A percentile compares a stretch with the other conserved stretches of the same genome.
These are phyloP conservation scores for Penicillium fuscoglaucum DNA, from an alignment of 2,329 filamentous ascomycete genomes.

Conservation along the genomic window DNA sequence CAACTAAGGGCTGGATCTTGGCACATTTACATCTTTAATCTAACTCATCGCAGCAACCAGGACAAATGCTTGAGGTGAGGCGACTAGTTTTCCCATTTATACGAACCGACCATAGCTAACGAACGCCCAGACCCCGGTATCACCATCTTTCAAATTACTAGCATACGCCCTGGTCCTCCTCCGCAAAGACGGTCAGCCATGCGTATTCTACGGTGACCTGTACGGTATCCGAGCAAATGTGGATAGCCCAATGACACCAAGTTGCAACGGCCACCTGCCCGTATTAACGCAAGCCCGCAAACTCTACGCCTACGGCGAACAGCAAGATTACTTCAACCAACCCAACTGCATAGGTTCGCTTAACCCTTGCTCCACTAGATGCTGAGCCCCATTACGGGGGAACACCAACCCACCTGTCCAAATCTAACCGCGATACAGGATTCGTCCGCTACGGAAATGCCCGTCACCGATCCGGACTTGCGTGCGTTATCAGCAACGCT, in stretches of 20 bases:
- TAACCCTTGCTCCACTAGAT: neutral
- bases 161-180: conserved; percentile 73
- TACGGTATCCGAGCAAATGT: conserved; percentile 59
- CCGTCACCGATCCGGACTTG: conserved; percentile 53
- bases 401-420: neutral
- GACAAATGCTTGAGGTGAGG: conserved; percentile 59
- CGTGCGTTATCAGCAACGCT: conserved; percentile 58
- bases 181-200: conserved; percentile 62
- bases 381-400: neutral
- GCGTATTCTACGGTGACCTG: conserved; percentile 69
- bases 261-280: conserved; percentile 57
- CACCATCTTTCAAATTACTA: conserved; percentile 68
- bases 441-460: conserved; percentile 54
- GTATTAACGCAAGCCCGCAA: conserved; percentile 62
- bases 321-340: conserved; percentile 64
- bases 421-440: conserved; percentile 33
- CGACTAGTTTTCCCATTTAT: neutral
- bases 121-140: conserved; percentile 54
- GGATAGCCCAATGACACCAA: conserved; percentile 53
- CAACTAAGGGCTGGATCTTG: neutral
- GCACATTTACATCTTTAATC: neutral
- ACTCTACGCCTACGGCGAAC: conserved; percentile 66
- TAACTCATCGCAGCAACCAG: conserved; percentile 53
- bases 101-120: neutral
- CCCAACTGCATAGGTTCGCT: conserved; percentile 59